Conservation (phyloP, 2,329 filamentous ascomycete genomes). For the Tetracladium maxilliforme region DNA sequence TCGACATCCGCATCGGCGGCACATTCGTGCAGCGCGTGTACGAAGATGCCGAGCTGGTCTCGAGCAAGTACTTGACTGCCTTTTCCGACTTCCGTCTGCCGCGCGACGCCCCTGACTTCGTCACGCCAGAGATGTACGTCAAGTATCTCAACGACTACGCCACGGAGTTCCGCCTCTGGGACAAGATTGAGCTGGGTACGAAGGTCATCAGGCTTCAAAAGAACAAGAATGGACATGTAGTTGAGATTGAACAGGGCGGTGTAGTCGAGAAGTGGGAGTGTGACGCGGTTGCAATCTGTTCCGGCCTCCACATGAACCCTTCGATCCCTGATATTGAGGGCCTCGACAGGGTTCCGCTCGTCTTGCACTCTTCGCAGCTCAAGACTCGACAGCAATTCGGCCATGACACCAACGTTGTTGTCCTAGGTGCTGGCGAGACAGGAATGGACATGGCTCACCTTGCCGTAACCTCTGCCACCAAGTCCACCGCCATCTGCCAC, state of each 20-base stretch:
- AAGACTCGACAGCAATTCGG: conserved; percentile 27
- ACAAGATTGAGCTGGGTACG: conserved; percentile 18
- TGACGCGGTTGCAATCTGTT: conserved; percentile 29
- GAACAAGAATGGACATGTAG: conserved; percentile 4
- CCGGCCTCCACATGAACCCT: conserved; percentile 26
- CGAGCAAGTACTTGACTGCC: conserved; percentile 31
- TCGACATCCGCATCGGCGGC: conserved; percentile 25
- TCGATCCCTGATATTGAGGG: conserved; percentile 22
- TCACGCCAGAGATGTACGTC: conserved; percentile 22
- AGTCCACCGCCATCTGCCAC: conserved; percentile 26
- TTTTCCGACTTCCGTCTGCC: conserved; percentile 33
- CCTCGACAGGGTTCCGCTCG: conserved; percentile 17
- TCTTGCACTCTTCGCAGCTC: conserved; percentile 26
- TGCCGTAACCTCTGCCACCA: conserved; percentile 25
- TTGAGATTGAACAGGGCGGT: conserved; percentile 3
- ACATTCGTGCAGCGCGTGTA: conserved; percentile 31
- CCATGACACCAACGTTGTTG: conserved; percentile 20
- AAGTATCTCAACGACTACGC: conserved; percentile 26
- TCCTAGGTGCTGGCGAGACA: conserved; percentile 29
- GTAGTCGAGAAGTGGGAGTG: conserved; percentile 13
- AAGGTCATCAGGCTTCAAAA: conserved; percentile 11
- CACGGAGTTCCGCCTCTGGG: conserved; percentile 20
- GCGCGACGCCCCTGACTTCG: conserved; percentile 25
- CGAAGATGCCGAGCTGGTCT: conserved; percentile 33
- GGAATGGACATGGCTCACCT: conserved; percentile 28